Percentiles rank a stretch among this genome's conserved stretches.
These are phyloP conservation scores for Rachicladosporium sp. DNA, from an alignment of 2,329 filamentous ascomycete species.

Conservation along the genomic window DNA sequence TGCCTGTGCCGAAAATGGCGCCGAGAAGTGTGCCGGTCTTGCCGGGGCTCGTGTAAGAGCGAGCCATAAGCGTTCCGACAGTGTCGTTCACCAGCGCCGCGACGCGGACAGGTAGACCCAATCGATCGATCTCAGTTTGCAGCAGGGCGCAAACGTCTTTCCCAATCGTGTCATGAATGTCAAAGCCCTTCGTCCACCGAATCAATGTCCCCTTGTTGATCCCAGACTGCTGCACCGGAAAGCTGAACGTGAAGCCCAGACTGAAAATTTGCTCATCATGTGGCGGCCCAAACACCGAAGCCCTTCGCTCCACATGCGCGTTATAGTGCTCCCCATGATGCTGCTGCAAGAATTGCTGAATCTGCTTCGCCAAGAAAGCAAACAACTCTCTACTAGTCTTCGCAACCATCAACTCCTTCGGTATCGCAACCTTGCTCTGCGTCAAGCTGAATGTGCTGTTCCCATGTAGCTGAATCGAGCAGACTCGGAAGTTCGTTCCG, in stretches of 20 bases:
- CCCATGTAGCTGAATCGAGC: conserved; percentile 84
- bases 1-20: conserved; percentile 94
- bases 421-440: conserved; percentile 84
- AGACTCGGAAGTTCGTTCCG: conserved; percentile 96
- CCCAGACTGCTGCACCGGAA: conserved; percentile 83
- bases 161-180: conserved; percentile 86
- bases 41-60: conserved; percentile 84
- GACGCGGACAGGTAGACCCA: conserved; percentile 83
- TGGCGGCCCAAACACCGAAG: conserved; percentile 28
- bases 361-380: conserved; percentile 81
- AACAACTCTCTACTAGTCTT: conserved; percentile 81
- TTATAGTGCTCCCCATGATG: conserved; percentile 85
- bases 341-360: conserved; percentile 72
- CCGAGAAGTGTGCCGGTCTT: conserved; percentile 81
- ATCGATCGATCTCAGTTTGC: conserved; percentile 76
- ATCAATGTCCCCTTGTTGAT: conserved; percentile 93
- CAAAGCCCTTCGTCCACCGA: conserved; percentile 97
- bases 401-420: conserved; percentile 78
- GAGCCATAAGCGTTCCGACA: conserved; percentile 92
- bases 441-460: conserved; percentile 91
- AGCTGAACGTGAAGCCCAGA: conserved; percentile 97
- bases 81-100: conserved; percentile 95
- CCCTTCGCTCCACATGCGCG: conserved; percentile 35
- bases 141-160: conserved; percentile 88
- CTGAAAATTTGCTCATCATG: conserved; percentile 71